Evolutionary conservation across 2,329 filamentous ascomycete genomes (phyloP).

Genomic region (Epichloe sp.): DNA sequence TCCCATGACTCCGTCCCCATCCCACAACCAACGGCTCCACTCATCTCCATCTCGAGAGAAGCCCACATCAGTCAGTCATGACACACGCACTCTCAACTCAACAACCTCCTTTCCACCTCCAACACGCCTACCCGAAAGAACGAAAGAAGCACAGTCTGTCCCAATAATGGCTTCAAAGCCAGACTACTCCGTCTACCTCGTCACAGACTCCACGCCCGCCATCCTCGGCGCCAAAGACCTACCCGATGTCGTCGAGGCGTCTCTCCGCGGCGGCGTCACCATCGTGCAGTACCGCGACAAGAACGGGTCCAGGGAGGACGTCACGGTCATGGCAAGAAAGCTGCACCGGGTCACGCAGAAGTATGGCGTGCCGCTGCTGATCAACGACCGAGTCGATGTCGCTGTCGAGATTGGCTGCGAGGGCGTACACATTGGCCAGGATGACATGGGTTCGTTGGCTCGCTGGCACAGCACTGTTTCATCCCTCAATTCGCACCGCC

Average conservation of each 20-base stretch:
- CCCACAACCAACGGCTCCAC: not conserved
- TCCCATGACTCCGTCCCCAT: too few species aligned
- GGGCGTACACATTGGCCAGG: constrained; percentile 89
- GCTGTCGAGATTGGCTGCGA: constrained; percentile 76
- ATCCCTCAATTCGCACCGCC: too few species aligned
- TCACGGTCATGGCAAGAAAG: constrained; percentile 56
- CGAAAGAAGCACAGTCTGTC: too few species aligned
- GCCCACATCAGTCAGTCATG: too few species aligned
- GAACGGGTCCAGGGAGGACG: constrained; percentile 55
- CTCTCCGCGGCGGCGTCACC: constrained; percentile 67
- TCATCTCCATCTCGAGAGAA: too few species aligned
- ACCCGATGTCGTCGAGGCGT: constrained; percentile 58
- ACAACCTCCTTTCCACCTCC: not conserved
- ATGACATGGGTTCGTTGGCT: constrained; percentile 59
- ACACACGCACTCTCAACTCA: not conserved
- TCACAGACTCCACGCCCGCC: constrained; percentile 81
- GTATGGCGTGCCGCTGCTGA: constrained; percentile 64
- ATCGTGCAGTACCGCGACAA: constrained; percentile 90
- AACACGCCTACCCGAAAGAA: not conserved
- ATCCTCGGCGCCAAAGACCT: constrained; percentile 65
- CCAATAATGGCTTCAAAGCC: constrained; percentile 17
- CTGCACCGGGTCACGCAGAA: constrained; percentile 59
- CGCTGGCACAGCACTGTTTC: not conserved
- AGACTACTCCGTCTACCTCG: constrained; percentile 77
- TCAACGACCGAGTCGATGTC: constrained; percentile 89